Percentiles rank a stretch among this genome's conserved stretches.
Evolutionary conservation across 495 filamentous ascomycete species (phyloP).

Genomic region (Aspergillus heteromorphus): DNA sequence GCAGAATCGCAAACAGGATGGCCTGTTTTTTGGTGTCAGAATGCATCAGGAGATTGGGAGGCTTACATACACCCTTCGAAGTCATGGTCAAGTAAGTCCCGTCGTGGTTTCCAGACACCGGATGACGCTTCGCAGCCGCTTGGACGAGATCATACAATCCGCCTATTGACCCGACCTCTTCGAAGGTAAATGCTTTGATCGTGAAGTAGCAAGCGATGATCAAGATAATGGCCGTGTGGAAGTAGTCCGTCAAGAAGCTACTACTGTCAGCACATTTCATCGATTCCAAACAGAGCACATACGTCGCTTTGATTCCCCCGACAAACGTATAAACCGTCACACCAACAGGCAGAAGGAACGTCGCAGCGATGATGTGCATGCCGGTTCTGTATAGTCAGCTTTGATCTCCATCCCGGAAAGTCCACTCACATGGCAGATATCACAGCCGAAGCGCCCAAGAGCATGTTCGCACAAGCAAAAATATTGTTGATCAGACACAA

Average conservation of each 20-base stretch:
- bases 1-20: slow-evolving; percentile 42
- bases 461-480: slow-evolving; percentile 40
- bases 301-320: slow-evolving; percentile 45
- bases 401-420: not conserved
- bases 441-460: slow-evolving; percentile 36
- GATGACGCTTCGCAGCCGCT: slow-evolving; percentile 35
- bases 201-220: slow-evolving; percentile 45
- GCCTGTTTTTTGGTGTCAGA: slow-evolving; percentile 17
- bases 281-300: slow-evolving; percentile 13
- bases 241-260: slow-evolving; percentile 43
- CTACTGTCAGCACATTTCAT: not conserved
- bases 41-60: not conserved
- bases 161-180: slow-evolving; percentile 35
- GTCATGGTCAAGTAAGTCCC: slow-evolving; percentile 49
- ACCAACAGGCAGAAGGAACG: slow-evolving; percentile 39
- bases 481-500: slow-evolving; percentile 40
- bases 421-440: slow-evolving; percentile 31
- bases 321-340: slow-evolving; percentile 41
- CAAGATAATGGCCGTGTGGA: slow-evolving; percentile 42
- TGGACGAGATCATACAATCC: slow-evolving; percentile 43
- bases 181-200: slow-evolving; percentile 37
- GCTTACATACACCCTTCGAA: slow-evolving; percentile 35
- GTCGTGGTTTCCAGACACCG: slow-evolving; percentile 40
- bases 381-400: slow-evolving; percentile 26
- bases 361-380: slow-evolving; percentile 43